phyloP scores from a whole-genome alignment of 768 basidiomycete genomes.

The Boletus tylopilopsis region DNA sequence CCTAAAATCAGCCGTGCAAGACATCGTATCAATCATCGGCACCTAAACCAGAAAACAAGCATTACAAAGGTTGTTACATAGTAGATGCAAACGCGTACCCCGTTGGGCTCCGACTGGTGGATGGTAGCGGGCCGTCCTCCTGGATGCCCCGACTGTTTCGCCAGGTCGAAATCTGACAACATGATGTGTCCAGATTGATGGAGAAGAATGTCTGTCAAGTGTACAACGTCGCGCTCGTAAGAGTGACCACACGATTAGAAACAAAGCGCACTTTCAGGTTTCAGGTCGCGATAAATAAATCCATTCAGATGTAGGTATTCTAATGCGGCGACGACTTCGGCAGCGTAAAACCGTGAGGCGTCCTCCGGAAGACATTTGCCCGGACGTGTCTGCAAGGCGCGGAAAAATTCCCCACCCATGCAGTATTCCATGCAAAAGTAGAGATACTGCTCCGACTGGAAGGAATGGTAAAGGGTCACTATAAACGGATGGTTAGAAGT shows the following conservation, averaged over 20 bases:
- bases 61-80: conserved; percentile 6
- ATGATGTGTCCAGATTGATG: conserved; percentile 99
- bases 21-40: conserved; percentile 93
- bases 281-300: conserved; percentile 98
- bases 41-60: conserved; percentile 43
- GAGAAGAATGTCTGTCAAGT: conserved; percentile 79
- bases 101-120: conserved; percentile 81
- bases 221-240: neutral
- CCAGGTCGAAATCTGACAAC: conserved; percentile 98
- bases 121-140: conserved; percentile 86
- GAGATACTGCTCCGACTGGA: conserved; percentile 96
- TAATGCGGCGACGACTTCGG: conserved; percentile 95
- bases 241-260: conserved; percentile 9
- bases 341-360: conserved; percentile 94
- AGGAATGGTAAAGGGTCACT: conserved; percentile 97
- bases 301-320: conserved; percentile 99
- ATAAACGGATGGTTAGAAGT: conserved; percentile 99
- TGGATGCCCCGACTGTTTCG: conserved; percentile 88
- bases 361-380: conserved; percentile 98
- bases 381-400: conserved; percentile 91
- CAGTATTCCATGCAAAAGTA: conserved; percentile 99
- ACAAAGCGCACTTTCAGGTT: conserved; percentile 88
- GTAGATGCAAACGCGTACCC: conserved; percentile 48
- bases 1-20: conserved; percentile 95
- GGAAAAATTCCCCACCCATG: conserved; percentile 99